Conservation (phyloP, 2,329 filamentous ascomycete species). For the Talaromyces sp. region DNA sequence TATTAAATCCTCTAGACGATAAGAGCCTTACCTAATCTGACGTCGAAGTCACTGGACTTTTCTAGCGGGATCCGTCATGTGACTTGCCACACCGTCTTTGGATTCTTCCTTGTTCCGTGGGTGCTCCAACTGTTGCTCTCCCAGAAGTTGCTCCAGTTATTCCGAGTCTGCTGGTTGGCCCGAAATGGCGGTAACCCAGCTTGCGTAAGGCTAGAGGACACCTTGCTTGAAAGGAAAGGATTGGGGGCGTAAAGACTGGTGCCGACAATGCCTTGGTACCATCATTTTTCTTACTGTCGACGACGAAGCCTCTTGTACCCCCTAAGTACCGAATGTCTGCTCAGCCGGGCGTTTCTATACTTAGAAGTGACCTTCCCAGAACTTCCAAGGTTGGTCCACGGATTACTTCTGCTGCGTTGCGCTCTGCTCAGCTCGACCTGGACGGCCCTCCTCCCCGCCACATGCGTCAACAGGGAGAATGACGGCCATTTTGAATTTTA, state of each 20-base stretch:
- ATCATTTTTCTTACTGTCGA: no score
- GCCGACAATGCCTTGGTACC: neutral
- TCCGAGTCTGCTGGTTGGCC: no score
- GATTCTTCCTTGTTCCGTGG: neutral
- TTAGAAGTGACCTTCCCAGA: constrained; percentile 17
- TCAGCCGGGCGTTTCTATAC: constrained; percentile 14
- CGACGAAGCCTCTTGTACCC: constrained; percentile 1
- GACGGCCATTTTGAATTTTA: neutral
- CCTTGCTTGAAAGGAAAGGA: neutral
- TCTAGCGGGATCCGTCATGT: neutral
- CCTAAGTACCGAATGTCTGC: neutral
- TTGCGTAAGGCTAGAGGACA: constrained; percentile 4
- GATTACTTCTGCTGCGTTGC: neutral
- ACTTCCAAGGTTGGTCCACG: neutral
- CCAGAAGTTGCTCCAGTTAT: no score
- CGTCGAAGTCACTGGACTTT: constrained; percentile 5
- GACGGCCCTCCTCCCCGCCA: constrained; percentile 16
- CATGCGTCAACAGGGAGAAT: constrained; percentile 4
- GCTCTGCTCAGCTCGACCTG: no score
- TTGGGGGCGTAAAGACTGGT: neutral
- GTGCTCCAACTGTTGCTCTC: no score
- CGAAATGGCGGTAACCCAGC: constrained; percentile 9
- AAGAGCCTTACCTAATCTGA: constrained; percentile 3
- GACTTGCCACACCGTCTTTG: constrained; percentile 2
- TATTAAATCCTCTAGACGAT: neutral